Evolutionary conservation across 2,329 filamentous ascomycete genomes (phyloP).

Genomic region (Sporothrix inflata): DNA sequence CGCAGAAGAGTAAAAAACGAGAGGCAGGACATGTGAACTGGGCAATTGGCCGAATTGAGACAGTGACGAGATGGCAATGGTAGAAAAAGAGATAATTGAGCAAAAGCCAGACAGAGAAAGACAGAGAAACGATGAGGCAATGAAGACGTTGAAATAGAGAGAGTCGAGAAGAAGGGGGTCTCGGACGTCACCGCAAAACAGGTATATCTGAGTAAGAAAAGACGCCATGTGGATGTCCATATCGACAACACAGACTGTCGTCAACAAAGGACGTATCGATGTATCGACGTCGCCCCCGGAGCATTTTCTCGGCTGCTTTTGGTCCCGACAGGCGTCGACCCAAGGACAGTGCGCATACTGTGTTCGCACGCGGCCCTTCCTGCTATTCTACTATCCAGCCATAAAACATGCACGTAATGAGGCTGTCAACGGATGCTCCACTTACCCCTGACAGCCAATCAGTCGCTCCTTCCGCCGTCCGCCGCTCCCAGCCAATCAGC

Average conservation of each 20-base stretch:
- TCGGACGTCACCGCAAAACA: not conserved
- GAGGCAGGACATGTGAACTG: not conserved
- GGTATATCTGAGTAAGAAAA: slow-evolving; percentile 1
- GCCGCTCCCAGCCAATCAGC: slow-evolving; percentile 5
- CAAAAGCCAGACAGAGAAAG: not conserved
- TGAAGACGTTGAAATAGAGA: not conserved
- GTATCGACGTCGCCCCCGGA: not conserved
- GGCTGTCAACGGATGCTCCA: not conserved
- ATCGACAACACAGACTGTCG: not conserved
- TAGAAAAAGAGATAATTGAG: not conserved
- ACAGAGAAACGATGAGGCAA: not conserved
- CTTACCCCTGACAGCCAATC: slow-evolving; percentile 18
- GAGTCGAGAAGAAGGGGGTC: too few relatives aligned
- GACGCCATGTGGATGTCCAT: slow-evolving; percentile 1
- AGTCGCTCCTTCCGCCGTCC: not conserved
- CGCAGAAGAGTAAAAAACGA: not conserved
- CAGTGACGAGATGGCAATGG: too few relatives aligned
- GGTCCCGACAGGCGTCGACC: not conserved
- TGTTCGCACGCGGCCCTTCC: not conserved
- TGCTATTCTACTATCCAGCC: not conserved
- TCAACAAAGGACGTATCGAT: slow-evolving; percentile 2
- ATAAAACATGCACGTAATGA: not conserved
- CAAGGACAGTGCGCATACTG: not conserved
- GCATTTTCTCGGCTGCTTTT: not conserved
- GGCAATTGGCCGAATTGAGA: not conserved